These are phyloP conservation scores for Corniculantispora saksenae DNA, from an alignment of 2,329 filamentous ascomycete species.

Conservation along the genomic window DNA sequence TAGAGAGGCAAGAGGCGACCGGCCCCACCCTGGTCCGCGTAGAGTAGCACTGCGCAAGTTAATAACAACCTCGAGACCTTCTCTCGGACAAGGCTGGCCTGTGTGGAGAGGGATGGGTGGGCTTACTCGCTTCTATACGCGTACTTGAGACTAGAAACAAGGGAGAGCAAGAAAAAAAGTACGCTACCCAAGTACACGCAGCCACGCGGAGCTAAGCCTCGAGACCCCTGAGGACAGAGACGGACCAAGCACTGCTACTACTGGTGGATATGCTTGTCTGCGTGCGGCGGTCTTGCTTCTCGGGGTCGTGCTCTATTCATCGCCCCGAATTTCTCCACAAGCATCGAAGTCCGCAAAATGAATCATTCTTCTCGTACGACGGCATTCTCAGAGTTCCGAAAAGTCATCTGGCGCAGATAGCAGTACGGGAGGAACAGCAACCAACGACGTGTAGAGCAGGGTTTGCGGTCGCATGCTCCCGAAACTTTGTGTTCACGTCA, in stretches of 20 bases:
- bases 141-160: background rate
- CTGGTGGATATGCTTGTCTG: background rate
- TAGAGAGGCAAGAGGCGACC: background rate
- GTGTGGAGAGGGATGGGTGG: background rate
- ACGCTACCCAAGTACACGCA: background rate
- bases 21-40: background rate
- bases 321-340: slow-evolving; percentile 2
- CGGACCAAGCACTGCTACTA: background rate
- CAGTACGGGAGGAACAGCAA: background rate
- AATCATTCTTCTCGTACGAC: background rate
- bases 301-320: slow-evolving; percentile 6
- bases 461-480: background rate
- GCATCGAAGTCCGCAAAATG: slow-evolving; percentile 4
- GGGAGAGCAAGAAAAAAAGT: background rate
- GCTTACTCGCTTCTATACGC: slow-evolving; percentile 1
- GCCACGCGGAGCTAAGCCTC: background rate
- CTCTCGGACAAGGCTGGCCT: background rate
- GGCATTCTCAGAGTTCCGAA: background rate
- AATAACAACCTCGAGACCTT: background rate
- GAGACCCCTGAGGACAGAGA: background rate
- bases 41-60: background rate
- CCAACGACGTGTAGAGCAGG: background rate
- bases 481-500: background rate
- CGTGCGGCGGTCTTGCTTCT: background rate
- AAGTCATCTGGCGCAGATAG: background rate